Conservation (phyloP, 352 stramenopile species). For the Phytophthora pisi region DNA sequence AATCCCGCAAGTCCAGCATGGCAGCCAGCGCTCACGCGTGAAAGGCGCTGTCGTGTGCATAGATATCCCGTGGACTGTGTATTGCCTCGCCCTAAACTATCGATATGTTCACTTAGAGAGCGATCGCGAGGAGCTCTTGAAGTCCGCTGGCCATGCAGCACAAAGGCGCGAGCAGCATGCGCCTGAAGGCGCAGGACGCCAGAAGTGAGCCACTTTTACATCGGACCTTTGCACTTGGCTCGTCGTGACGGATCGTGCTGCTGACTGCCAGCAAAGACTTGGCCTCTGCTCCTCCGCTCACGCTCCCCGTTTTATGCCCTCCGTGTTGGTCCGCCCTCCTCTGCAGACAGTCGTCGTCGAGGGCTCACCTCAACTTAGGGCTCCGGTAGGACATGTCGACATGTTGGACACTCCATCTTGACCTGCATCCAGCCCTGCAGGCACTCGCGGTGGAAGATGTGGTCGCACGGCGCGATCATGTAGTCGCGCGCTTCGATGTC, state of each 20-base stretch:
- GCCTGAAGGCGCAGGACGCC: constrained; percentile 7
- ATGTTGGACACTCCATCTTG: constrained; percentile 98
- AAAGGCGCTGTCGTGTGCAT: constrained; percentile 15
- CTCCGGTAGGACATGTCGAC: constrained; percentile 89
- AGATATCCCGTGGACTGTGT: constrained; percentile 36
- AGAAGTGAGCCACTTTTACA: constrained; percentile 12
- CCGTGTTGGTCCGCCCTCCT: constrained; percentile 35
- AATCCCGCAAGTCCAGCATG: constrained; percentile 1
- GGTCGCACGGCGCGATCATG: constrained; percentile 97
- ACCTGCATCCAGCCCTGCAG: constrained; percentile 97
- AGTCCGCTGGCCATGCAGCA: not conserved
- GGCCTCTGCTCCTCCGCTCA: constrained; percentile 10
- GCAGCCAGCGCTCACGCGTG: constrained; percentile 1
- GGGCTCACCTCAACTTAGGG: constrained; percentile 51
- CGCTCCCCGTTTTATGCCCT: constrained; percentile 28
- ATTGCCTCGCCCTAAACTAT: constrained; percentile 39
- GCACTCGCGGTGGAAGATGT: constrained; percentile 96
- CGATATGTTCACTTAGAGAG: constrained; percentile 24
- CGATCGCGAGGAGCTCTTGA: not conserved
- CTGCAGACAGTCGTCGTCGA: constrained; percentile 14
- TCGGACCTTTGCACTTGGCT: constrained; percentile 17
- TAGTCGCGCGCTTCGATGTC: constrained; percentile 88
- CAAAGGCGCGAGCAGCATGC: constrained; percentile 18
- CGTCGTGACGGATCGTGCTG: constrained; percentile 13
- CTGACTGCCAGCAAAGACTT: constrained; percentile 14